Evolutionary conservation across 345 rosid species (phyloP).

Genomic region (Eucalyptus sideroxylon): DNA sequence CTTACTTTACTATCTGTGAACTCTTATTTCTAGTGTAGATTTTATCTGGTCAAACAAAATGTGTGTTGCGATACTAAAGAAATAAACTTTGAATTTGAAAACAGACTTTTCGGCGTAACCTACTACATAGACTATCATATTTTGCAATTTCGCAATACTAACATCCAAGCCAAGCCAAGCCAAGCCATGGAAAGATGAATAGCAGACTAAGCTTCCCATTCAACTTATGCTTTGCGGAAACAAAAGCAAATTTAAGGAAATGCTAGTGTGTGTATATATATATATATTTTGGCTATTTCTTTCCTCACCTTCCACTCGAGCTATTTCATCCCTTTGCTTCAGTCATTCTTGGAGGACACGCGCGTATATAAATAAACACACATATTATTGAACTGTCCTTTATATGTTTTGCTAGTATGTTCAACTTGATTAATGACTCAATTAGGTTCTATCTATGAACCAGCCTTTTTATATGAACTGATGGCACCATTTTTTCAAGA

Average conservation of each 20-base stretch:
- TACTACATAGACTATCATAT: no score
- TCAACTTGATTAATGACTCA: neutral
- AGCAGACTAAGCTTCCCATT: neutral
- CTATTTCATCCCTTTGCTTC: neutral
- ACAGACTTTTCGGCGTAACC: fast-evolving
- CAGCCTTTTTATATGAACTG: neutral
- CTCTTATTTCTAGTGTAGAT: fast-evolving
- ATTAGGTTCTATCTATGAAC: neutral
- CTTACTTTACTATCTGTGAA: neutral
- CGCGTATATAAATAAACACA: neutral
- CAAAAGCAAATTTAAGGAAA: no score
- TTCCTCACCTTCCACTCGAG: neutral
- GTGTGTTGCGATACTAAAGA: no score
- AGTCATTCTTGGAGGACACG: neutral
- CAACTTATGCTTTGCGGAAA: neutral
- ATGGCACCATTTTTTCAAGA: neutral
- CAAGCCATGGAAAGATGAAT: no score
- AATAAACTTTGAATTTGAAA: no score
- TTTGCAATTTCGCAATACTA: no score
- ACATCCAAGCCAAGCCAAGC: no score
- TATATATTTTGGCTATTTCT: no score
- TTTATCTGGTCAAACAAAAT: no score
- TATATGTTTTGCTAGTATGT: neutral
- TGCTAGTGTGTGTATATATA: no score
- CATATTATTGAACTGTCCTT: neutral